These are phyloP conservation scores for Scortechinia acanthostroma DNA, from an alignment of 2,329 filamentous ascomycete species.

Conservation along the genomic window DNA sequence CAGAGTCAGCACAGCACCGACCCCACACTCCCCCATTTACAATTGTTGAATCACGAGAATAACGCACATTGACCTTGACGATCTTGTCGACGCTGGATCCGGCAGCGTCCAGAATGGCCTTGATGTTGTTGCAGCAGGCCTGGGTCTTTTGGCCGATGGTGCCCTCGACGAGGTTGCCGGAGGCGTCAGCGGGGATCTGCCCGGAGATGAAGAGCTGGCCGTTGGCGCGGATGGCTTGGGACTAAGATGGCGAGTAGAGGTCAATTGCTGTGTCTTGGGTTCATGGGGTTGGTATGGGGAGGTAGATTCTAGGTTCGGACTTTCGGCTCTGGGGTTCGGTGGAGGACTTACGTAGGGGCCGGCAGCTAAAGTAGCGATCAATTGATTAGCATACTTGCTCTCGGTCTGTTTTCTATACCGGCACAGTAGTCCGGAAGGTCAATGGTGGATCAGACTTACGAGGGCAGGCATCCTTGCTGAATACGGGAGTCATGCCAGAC, in stretches of 20 bases:
- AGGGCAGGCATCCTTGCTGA: background rate
- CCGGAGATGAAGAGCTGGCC: slow-evolving; percentile 62
- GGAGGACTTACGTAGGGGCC: slow-evolving; percentile 50
- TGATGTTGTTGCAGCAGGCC: slow-evolving; percentile 68
- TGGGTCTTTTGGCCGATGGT: slow-evolving; percentile 57
- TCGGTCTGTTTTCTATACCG: too few species aligned
- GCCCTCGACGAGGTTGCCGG: slow-evolving; percentile 47
- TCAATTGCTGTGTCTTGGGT: background rate
- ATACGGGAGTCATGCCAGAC: background rate
- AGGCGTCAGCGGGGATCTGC: slow-evolving; percentile 62
- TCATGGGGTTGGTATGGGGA: background rate
- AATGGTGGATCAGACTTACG: slow-evolving; percentile 1
- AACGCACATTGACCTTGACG: slow-evolving; percentile 69
- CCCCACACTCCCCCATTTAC: background rate
- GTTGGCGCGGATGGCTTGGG: slow-evolving; percentile 61
- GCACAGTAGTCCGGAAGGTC: background rate
- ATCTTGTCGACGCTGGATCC: slow-evolving; percentile 73
- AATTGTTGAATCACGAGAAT: too few species aligned
- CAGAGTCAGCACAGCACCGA: background rate
- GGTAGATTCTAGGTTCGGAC: background rate
- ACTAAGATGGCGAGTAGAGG: slow-evolving; percentile 27
- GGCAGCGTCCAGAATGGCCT: slow-evolving; percentile 75
- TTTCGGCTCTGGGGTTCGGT: background rate
- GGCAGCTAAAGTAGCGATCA: slow-evolving; percentile 31
- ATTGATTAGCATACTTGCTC: too few species aligned